These are phyloP conservation scores for Saraca asoca DNA, from an alignment of 331 rosid genomes.

Conservation along the genomic window DNA sequence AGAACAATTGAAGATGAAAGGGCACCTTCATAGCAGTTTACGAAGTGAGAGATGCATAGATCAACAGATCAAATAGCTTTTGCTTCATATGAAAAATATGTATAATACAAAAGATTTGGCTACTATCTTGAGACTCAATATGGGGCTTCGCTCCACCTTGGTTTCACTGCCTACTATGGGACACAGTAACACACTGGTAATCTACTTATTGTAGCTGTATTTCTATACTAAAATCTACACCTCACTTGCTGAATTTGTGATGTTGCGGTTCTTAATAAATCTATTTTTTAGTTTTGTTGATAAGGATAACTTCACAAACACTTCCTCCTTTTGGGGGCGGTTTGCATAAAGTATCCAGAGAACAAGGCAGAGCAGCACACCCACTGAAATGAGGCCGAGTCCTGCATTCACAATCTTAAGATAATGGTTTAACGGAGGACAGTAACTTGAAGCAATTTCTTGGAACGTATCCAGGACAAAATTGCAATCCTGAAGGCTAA, in stretches of 20 bases:
- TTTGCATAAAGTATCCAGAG: conserved; percentile 92
- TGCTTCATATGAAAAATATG: conserved; percentile 30
- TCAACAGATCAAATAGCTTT: conserved; percentile 20
- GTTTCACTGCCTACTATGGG: conserved; percentile 36
- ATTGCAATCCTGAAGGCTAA: conserved; percentile 88
- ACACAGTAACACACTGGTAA: conserved; percentile 21
- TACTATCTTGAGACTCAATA: conserved; percentile 37
- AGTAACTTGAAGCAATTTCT: conserved; percentile 66
- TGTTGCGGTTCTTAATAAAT: conserved; percentile 26
- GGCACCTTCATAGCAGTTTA: neutral
- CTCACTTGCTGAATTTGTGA: conserved; percentile 35
- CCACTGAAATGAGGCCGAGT: conserved; percentile 81
- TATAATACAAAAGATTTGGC: conserved; percentile 20
- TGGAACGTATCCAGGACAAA: conserved; percentile 85
- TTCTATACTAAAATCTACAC: conserved; percentile 46
- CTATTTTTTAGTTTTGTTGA: conserved; percentile 44
- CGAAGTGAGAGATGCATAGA: neutral
- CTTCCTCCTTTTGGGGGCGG: conserved; percentile 89
- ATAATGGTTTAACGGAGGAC: conserved; percentile 71
- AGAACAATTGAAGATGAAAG: too few relatives aligned
- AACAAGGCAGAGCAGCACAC: conserved; percentile 84
- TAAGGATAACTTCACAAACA: conserved; percentile 60
- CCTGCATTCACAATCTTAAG: conserved; percentile 77
- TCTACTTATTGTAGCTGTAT: neutral
- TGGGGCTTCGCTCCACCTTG: conserved; percentile 73